Evolutionary conservation across 345 rosid genomes (phyloP).

Genomic region (Rhodamnia argentea): DNA sequence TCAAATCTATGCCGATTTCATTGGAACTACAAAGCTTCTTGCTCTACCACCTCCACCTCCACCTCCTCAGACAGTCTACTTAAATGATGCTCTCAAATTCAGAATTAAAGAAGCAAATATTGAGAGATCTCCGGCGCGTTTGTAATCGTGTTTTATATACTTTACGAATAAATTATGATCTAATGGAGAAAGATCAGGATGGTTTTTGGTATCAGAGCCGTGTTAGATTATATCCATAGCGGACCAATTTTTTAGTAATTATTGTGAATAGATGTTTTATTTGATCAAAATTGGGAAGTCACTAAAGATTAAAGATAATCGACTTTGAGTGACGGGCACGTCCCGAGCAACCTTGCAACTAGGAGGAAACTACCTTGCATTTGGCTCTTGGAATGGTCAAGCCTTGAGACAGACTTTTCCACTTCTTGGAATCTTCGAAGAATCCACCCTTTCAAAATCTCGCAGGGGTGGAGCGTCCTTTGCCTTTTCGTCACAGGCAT

Average conservation of each 20-base stretch:
- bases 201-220: background rate
- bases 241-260: background rate
- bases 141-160: background rate
- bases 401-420: rapidly evolving
- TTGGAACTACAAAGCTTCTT: background rate
- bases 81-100: background rate
- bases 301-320: background rate
- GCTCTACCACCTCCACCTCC: background rate
- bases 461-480: background rate
- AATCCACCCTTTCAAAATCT: background rate
- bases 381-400: background rate
- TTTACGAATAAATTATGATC: background rate
- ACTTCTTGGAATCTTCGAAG: background rate
- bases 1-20: background rate
- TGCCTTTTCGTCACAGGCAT: background rate
- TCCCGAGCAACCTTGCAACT: background rate
- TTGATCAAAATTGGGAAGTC: background rate
- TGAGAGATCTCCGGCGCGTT: rapidly evolving
- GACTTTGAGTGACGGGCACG: background rate
- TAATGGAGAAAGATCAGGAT: background rate
- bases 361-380: background rate
- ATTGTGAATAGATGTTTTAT: background rate
- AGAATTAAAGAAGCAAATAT: background rate
- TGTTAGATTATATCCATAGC: background rate
- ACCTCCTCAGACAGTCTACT: background rate